Percentiles rank a stretch among this genome's conserved stretches.
Conservation (phyloP, 2,329 filamentous ascomycete genomes). For the Xylaria sp. region DNA sequence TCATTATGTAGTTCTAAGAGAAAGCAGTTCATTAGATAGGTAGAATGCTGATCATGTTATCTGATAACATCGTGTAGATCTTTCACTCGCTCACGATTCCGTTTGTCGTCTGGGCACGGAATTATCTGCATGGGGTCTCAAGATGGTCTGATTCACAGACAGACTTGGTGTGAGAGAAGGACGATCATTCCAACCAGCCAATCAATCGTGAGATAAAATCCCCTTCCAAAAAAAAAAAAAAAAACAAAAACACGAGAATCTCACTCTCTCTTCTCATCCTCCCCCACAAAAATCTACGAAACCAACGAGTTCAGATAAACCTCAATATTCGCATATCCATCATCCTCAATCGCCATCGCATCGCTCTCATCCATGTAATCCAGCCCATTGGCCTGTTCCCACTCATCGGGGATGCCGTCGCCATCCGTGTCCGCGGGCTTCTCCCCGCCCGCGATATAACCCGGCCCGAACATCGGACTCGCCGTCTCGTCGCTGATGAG, state of each 20-base stretch:
- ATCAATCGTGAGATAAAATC: too few relatives aligned
- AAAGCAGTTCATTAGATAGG: too few relatives aligned
- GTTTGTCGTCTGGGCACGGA: neutral
- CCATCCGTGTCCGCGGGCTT: constrained; percentile 41
- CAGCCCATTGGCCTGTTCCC: constrained; percentile 40
- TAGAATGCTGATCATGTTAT: neutral
- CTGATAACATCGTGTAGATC: too few relatives aligned
- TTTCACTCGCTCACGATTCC: too few relatives aligned
- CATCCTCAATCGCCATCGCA: constrained; percentile 36
- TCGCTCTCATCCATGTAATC: constrained; percentile 22
- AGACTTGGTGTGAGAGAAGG: too few relatives aligned
- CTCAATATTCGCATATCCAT: constrained; percentile 44
- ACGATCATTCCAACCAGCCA: too few relatives aligned
- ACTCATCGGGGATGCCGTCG: constrained; percentile 47
- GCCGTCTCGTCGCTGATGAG: constrained; percentile 36
- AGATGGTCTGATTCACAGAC: too few relatives aligned
- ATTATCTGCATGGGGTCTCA: neutral
- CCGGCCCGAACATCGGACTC: constrained; percentile 35
- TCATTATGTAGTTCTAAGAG: too few relatives aligned
- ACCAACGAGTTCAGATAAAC: constrained; percentile 47
- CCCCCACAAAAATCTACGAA: constrained; percentile 12
- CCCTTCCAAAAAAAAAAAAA: too few relatives aligned
- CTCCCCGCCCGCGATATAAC: constrained; percentile 35
- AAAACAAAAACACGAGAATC: neutral
- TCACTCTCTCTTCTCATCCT: neutral